Percentiles rank a stretch among this genome's conserved stretches.
phyloP scores from a whole-genome alignment of 2,329 filamentous ascomycete genomes.

The Uncinocarpus reesii region DNA sequence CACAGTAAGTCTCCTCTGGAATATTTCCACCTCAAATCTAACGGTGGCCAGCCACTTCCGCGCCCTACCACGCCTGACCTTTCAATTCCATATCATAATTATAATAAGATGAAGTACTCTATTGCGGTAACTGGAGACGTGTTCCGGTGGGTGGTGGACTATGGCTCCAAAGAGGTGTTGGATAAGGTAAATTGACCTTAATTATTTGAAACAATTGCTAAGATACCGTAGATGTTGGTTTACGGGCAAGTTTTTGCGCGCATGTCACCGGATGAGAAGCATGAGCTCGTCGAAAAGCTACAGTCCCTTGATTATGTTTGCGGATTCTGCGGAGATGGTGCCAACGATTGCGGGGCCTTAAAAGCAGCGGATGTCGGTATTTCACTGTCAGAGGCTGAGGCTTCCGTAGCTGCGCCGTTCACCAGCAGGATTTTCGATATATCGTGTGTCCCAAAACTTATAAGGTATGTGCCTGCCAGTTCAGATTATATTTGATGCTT shows the following conservation, averaged over 20 bases:
- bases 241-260: slow-evolving; percentile 87
- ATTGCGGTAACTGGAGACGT: slow-evolving; percentile 85
- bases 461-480: slow-evolving; percentile 47
- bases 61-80: slow-evolving; percentile 62
- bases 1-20: slow-evolving; percentile 39
- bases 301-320: slow-evolving; percentile 92
- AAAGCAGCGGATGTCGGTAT: slow-evolving; percentile 98
- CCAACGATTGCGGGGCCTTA: slow-evolving; percentile 92
- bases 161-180: slow-evolving; percentile 67
- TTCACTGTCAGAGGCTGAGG: slow-evolving; percentile 91
- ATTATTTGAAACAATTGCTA: slow-evolving; percentile 2
- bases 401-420: slow-evolving; percentile 95
- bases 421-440: slow-evolving; percentile 95
- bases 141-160: slow-evolving; percentile 94
- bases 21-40: not conserved
- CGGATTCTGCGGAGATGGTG: slow-evolving; percentile 94
- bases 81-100: slow-evolving; percentile 75
- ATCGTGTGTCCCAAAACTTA: slow-evolving; percentile 84
- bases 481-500: not conserved
- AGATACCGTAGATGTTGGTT: slow-evolving; percentile 61
- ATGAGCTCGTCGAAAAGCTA: slow-evolving; percentile 92
- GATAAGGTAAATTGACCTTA: slow-evolving; percentile 44
- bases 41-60: slow-evolving; percentile 52
- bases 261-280: slow-evolving; percentile 98
- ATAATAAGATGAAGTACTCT: slow-evolving; percentile 73